Conservation (phyloP, 2,329 filamentous ascomycete species). For the Onygenales sp. region DNA sequence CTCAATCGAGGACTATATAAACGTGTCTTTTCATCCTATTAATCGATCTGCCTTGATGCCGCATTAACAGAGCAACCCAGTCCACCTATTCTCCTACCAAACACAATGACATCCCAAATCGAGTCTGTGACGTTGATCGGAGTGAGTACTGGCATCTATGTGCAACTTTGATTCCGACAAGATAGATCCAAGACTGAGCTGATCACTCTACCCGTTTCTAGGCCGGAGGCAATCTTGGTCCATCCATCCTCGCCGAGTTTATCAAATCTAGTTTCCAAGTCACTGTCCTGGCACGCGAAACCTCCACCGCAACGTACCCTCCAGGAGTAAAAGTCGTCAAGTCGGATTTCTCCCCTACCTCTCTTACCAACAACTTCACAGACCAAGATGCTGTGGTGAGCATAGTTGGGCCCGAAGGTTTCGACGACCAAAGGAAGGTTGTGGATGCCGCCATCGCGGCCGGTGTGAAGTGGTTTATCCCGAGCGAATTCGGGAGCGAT, state of each 20-base stretch:
- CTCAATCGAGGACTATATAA: too few species aligned
- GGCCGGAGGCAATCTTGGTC: background rate
- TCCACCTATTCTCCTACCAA: background rate
- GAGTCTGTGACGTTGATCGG: background rate
- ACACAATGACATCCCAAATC: background rate
- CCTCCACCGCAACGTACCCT: slow-evolving; percentile 31
- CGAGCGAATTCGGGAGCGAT: slow-evolving; percentile 45
- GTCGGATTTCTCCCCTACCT: slow-evolving; percentile 40
- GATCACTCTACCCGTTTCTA: too few species aligned
- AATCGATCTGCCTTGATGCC: too few species aligned
- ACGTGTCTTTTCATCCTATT: too few species aligned
- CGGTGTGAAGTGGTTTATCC: slow-evolving; percentile 52
- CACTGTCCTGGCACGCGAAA: slow-evolving; percentile 40
- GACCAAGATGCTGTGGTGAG: slow-evolving; percentile 50
- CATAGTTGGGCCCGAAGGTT: slow-evolving; percentile 33
- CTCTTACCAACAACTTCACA: slow-evolving; percentile 40
- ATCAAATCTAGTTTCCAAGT: background rate
- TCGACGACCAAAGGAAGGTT: slow-evolving; percentile 40
- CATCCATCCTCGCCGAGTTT: background rate
- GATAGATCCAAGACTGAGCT: background rate
- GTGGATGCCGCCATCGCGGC: slow-evolving; percentile 51
- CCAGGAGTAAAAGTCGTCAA: slow-evolving; percentile 34
- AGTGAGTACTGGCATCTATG: background rate
- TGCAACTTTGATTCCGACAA: background rate
- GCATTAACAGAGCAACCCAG: background rate